phyloP scores from a whole-genome alignment of 2,329 filamentous ascomycete species.

The Cladophialophora exuberans region DNA sequence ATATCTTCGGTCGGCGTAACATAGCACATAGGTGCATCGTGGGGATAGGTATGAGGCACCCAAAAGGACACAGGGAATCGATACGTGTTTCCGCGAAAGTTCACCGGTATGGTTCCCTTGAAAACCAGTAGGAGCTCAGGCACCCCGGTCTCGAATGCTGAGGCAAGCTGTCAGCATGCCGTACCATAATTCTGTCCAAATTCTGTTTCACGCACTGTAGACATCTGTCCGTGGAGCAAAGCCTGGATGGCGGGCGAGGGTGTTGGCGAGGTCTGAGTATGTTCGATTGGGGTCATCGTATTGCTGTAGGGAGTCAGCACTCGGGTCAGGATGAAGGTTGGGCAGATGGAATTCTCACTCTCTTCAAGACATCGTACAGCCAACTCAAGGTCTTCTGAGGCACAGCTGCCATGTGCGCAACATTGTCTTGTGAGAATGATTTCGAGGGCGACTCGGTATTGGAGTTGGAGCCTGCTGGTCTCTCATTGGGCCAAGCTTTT shows the following conservation, averaged over 20 bases:
- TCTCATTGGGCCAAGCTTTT: constrained; percentile 19
- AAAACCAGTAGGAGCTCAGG: constrained; percentile 86
- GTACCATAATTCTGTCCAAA: neutral
- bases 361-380: constrained; percentile 88
- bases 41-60: constrained; percentile 88
- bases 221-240: constrained; percentile 84
- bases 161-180: constrained; percentile 16
- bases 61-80: constrained; percentile 90
- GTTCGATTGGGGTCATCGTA: constrained; percentile 91
- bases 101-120: constrained; percentile 84
- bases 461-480: constrained; percentile 5
- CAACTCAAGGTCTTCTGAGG: constrained; percentile 90
- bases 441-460: neutral
- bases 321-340: neutral
- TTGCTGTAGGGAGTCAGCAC: constrained; percentile 63
- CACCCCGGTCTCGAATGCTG: constrained; percentile 85
- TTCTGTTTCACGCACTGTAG: constrained; percentile 71
- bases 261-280: constrained; percentile 86
- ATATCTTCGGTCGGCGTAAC: constrained; percentile 87
- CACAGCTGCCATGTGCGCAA: constrained; percentile 62
- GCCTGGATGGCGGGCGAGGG: constrained; percentile 76
- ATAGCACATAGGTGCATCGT: constrained; percentile 82
- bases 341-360: constrained; percentile 62
- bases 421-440: neutral
- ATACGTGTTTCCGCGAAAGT: constrained; percentile 86